Evolutionary conservation across 306 rosid genomes (phyloP), one percentile per base, ranked within the genome.

Genomic region (Glycine tomentella): DNA sequence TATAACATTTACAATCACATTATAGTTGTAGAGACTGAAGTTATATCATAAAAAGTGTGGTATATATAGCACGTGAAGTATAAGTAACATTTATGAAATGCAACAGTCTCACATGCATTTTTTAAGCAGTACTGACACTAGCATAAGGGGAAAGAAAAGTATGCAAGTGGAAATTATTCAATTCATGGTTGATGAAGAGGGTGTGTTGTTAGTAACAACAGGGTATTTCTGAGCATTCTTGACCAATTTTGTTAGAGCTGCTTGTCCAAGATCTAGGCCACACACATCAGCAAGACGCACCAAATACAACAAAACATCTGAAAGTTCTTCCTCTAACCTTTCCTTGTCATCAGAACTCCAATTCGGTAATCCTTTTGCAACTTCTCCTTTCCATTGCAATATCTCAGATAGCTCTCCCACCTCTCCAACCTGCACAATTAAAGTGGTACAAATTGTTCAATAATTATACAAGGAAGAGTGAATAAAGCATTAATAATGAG

Each of bases 311-410:
- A 90, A 67, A 78, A 92, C 97, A 83, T 92, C 97, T 2, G 93
- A 92, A 40, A 92, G 85, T 78, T 92, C 97, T 77, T 92, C 97
- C 80, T 86, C 93, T 46, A 92, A 75, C 73, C 91, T 92, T 34
- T 90, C 93, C 79, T 87, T 92, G 8, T 92, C 97, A 73, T 87
- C 97, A 62, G 69, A 56, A 17, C 73, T 90, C 93, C 97, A 92
- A 66, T 92, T 81, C 2, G 97, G 97, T 10, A 92, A 74, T 10
- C 97, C 97, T 82, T 83, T 90, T 62, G 83, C 95, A 9, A 92
- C 97, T 82, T 92, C 97, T 20, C 97, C 97, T 77, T 88, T 92
- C 97, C 97, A 92, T 50, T 92, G 95, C 53, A 89, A 91, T 13
- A 91, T 91, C 90, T 91, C 95, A 12, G 91, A 91, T 10, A 91